A percentile compares a stretch with the other conserved stretches of the same genome.
These are phyloP conservation scores for Aspergillus chevalieri DNA, from an alignment of 2,329 filamentous ascomycete genomes.

Conservation along the genomic window DNA sequence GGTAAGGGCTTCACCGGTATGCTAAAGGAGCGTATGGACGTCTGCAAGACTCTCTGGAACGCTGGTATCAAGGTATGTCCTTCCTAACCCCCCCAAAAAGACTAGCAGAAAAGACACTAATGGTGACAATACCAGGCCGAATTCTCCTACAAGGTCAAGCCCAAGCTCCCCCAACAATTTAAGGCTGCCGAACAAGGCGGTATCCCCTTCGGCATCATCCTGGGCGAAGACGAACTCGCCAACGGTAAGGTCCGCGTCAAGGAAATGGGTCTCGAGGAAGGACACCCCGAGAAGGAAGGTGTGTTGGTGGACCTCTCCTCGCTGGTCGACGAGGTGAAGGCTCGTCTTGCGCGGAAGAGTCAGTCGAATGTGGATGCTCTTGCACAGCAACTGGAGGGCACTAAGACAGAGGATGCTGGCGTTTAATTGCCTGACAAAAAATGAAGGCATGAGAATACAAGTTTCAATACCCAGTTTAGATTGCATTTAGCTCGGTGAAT, in stretches of 20 bases:
- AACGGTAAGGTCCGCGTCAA: constrained; percentile 83
- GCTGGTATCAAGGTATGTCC: constrained; percentile 69
- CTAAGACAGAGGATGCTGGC: constrained; percentile 7
- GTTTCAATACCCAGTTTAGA: constrained; percentile 11
- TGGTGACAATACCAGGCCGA: constrained; percentile 55
- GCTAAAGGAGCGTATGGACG: constrained; percentile 74
- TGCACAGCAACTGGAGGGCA: constrained; percentile 18
- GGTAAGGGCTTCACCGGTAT: constrained; percentile 77
- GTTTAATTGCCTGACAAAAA: constrained; percentile 6
- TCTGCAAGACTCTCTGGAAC: constrained; percentile 73
- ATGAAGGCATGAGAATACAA: constrained; percentile 2
- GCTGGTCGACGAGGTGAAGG: constrained; percentile 20
- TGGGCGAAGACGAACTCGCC: constrained; percentile 84
- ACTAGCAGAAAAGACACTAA: background rate
- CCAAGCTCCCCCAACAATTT: constrained; percentile 83
- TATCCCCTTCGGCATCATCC: constrained; percentile 78
- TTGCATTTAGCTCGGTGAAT: constrained; percentile 1
- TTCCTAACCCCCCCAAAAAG: background rate
- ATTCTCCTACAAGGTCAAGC: constrained; percentile 84
- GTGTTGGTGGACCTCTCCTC: constrained; percentile 58
- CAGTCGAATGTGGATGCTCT: constrained; percentile 11
- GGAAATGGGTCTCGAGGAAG: constrained; percentile 70
- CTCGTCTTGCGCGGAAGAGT: constrained; percentile 18
- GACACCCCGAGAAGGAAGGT: constrained; percentile 86
- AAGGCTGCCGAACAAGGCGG: constrained; percentile 76